These are phyloP conservation scores for Zasmidium cellare DNA, from an alignment of 2,329 filamentous ascomycete genomes.

Conservation along the genomic window DNA sequence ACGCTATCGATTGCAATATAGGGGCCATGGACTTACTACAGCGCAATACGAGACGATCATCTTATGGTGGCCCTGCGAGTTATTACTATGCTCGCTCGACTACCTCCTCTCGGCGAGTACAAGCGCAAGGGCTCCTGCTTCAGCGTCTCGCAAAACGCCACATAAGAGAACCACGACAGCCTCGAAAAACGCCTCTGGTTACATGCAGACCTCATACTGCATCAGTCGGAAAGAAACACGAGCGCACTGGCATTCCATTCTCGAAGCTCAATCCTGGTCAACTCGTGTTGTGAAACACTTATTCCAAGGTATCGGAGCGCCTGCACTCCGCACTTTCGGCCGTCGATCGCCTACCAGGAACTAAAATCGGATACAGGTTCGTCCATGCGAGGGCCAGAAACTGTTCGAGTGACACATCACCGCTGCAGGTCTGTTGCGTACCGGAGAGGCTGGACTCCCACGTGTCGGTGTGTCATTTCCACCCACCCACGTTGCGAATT, in stretches of 20 bases:
- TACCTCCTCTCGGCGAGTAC: background rate
- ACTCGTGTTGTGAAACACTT: constrained; percentile 6
- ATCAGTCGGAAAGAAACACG: background rate
- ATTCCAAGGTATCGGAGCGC: constrained; percentile 3
- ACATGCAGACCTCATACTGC: background rate
- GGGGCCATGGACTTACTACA: background rate
- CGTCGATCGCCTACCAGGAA: background rate
- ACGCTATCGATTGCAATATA: background rate
- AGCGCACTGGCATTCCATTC: background rate
- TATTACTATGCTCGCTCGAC: too few relatives aligned
- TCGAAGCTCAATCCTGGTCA: constrained; percentile 5
- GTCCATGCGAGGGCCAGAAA: constrained; percentile 3
- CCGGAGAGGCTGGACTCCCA: background rate
- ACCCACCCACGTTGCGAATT: background rate
- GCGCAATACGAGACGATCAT: constrained; percentile 1
- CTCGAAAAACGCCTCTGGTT: background rate
- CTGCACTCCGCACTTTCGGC: constrained; percentile 8
- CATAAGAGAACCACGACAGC: background rate
- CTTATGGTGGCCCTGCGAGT: background rate
- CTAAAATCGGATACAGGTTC: background rate
- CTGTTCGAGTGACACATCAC: constrained; percentile 1
- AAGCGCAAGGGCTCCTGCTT: background rate
- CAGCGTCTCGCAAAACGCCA: background rate
- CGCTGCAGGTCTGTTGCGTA: background rate
- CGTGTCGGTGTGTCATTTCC: background rate